Conservation (phyloP, 495 filamentous ascomycete genomes). For the Neurospora sp. region DNA sequence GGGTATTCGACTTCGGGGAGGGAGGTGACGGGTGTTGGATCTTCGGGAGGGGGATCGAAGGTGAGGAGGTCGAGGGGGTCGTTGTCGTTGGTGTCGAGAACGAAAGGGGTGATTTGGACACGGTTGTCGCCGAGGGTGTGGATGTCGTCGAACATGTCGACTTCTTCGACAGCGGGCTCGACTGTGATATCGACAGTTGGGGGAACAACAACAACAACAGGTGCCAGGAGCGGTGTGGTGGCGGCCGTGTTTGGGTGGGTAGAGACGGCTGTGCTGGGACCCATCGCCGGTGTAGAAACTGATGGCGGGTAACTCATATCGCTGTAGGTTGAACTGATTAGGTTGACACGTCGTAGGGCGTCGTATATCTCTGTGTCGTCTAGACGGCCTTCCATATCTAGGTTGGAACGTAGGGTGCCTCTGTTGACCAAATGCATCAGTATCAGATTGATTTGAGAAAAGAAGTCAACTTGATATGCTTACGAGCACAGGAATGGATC, state of each 20-base stretch:
- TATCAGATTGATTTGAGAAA: neutral
- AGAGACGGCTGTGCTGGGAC: neutral
- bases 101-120: neutral
- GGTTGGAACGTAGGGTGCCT: constrained; percentile 41
- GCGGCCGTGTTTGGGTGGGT: neutral
- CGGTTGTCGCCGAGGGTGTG: neutral
- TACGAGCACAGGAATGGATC: constrained; percentile 42
- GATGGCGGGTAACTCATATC: neutral
- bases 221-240: neutral
- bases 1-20: neutral
- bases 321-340: constrained; percentile 6
- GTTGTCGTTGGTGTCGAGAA: neutral
- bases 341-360: constrained; percentile 11
- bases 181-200: neutral
- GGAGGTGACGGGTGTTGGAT: neutral
- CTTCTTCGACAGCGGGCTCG: neutral
- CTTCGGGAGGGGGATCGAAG: neutral
- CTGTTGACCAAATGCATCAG: neutral
- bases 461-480: neutral
- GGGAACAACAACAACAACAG: neutral
- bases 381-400: constrained; percentile 42
- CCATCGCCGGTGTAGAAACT: neutral
- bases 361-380: constrained; percentile 34
- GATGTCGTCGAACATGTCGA: neutral
- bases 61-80: neutral